phyloP scores from a whole-genome alignment of 1,284 basidiomycete genomes.

The Sutorius eximius region DNA sequence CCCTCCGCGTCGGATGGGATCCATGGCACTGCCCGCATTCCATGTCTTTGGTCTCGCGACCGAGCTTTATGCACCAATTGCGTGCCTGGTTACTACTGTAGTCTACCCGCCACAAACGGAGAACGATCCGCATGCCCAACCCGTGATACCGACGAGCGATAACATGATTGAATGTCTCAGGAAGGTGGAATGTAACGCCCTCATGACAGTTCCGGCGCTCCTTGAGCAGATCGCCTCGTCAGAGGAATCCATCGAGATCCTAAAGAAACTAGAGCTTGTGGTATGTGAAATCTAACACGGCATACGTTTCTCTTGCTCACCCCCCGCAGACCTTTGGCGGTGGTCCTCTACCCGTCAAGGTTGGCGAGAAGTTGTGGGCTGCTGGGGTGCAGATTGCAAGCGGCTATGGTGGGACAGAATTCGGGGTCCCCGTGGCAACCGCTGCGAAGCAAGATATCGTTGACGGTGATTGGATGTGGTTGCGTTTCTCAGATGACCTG shows the following conservation, averaged over 20 bases:
- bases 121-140: slow-evolving; percentile 9
- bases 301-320: not conserved
- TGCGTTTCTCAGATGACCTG: slow-evolving; percentile 18
- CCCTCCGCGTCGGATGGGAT: slow-evolving; percentile 20
- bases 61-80: slow-evolving; percentile 20
- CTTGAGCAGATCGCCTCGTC: slow-evolving; percentile 21
- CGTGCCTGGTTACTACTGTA: slow-evolving; percentile 4
- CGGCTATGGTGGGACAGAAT: slow-evolving; percentile 32
- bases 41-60: slow-evolving; percentile 23
- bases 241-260: slow-evolving; percentile 2
- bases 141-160: slow-evolving; percentile 15
- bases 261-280: slow-evolving; percentile 17
- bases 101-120: slow-evolving; percentile 16
- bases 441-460: slow-evolving; percentile 8
- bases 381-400: slow-evolving; percentile 21
- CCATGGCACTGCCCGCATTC: slow-evolving; percentile 30
- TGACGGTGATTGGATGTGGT: slow-evolving; percentile 36
- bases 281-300: slow-evolving; percentile 10
- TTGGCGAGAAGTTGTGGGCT: slow-evolving; percentile 20
- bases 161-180: slow-evolving; percentile 9
- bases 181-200: not conserved
- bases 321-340: slow-evolving; percentile 23
- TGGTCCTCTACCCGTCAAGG: slow-evolving; percentile 25
- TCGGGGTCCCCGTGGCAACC: slow-evolving; percentile 13
- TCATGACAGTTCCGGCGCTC: slow-evolving; percentile 26